Evolutionary conservation across 192 early-diverging fungal species (phyloP).

Genomic region (Podila epicladia): DNA sequence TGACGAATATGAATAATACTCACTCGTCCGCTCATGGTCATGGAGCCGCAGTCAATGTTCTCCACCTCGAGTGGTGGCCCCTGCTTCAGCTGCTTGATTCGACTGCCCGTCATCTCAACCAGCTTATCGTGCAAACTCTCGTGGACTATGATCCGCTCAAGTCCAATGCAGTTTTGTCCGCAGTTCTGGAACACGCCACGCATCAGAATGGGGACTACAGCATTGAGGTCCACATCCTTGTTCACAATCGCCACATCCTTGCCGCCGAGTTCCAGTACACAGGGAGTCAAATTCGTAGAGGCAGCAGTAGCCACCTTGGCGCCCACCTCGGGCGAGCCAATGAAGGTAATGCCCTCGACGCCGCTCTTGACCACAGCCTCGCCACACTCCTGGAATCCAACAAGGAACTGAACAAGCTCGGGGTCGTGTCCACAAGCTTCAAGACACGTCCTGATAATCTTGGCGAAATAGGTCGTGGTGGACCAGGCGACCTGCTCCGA

Average conservation of each 20-base stretch:
- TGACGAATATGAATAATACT: not conserved
- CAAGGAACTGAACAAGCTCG: slow-evolving; percentile 81
- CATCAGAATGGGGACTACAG: slow-evolving; percentile 78
- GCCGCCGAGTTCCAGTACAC: slow-evolving; percentile 90
- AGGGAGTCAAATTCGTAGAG: slow-evolving; percentile 78
- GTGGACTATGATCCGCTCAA: slow-evolving; percentile 87
- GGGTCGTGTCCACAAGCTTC: slow-evolving; percentile 77
- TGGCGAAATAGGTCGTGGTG: slow-evolving; percentile 67
- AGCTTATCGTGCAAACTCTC: slow-evolving; percentile 71
- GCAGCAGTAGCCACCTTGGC: slow-evolving; percentile 79
- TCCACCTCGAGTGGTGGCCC: slow-evolving; percentile 76
- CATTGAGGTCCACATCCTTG: slow-evolving; percentile 73
- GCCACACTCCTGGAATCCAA: slow-evolving; percentile 85
- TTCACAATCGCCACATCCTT: slow-evolving; percentile 90
- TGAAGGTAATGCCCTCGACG: slow-evolving; percentile 85
- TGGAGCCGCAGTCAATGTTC: slow-evolving; percentile 82
- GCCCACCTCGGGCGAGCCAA: slow-evolving; percentile 87
- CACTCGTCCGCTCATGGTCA: slow-evolving; percentile 79
- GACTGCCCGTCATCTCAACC: slow-evolving; percentile 67
- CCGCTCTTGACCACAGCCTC: slow-evolving; percentile 72
- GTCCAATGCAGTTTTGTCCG: slow-evolving; percentile 92
- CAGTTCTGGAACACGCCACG: slow-evolving; percentile 89
- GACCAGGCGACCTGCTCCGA: slow-evolving; percentile 90
- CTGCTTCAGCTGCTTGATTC: slow-evolving; percentile 70
- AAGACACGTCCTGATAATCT: slow-evolving; percentile 72